Base-by-base conservation (phyloP, 805 yeast genomes). In the Schwanniomyces vanrijiae region DNA sequence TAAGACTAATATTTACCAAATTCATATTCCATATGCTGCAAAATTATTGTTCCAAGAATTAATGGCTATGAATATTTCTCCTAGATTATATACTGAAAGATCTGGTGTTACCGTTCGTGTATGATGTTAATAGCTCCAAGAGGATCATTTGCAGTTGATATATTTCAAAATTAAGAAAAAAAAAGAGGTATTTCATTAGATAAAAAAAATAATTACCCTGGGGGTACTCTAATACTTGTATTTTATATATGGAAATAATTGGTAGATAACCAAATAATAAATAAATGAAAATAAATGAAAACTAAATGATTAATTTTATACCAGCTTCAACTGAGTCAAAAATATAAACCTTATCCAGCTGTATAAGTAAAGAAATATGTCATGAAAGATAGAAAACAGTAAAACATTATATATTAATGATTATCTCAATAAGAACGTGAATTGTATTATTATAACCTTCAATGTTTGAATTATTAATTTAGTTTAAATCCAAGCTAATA, bases 51-150 rank as follows among this genome's bases (percentile, higher is more conserved):
- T 94, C 90, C 99, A 94, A 75, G 99, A 94, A 75, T 81, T 94
- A 64, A 94, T 94, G 98, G 96, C 99, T 37, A 94, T 94, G 99
- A 94, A 94, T 70, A 94, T 94, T 61, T 87, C 97, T 18, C 99
- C 98, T 46, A 84, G 99, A 73, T 71, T 92, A 75, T 92, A 92
- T 70, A 90, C 98, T n/a, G 97, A 92, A 58, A 83, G 91, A 58
- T 82, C 90, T 9, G 88, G 86, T 5, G 71, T 76, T 13, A 67
- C 77, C 42, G 67, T 71, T 41, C 64, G 77, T 46, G 69, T 59
- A 22, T 65, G 49, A 51, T 26, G 21, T 24, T 41, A 20, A 22
- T 7, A 10, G 5, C 20, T 14, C 4, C 13, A 38, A 22, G 33
- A 14, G 11, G 35, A 14, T 7, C 13, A 26, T 22, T 22, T 26